These are phyloP conservation scores for Cyclostephanos tholiformis DNA, from an alignment of 108 stramenopile species.

Conservation along the genomic window DNA sequence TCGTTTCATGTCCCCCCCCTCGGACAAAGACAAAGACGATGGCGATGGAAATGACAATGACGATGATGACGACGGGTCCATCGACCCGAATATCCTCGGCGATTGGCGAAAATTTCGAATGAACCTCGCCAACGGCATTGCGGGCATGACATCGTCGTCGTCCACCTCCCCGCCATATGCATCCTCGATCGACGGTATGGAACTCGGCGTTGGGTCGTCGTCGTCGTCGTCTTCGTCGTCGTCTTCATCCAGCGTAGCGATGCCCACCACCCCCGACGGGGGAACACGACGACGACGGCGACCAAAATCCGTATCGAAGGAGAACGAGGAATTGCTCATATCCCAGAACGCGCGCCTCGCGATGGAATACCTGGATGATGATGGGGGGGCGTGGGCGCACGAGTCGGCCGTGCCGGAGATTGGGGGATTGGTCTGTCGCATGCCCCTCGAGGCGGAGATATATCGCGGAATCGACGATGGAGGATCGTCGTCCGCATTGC, in stretches of 20 bases:
- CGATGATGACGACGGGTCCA: slow-evolving; percentile 15
- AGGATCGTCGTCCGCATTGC: slow-evolving; percentile 53
- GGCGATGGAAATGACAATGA: slow-evolving; percentile 6
- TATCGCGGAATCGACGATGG: slow-evolving; percentile 40
- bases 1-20: slow-evolving; percentile 1
- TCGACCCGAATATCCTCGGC: slow-evolving; percentile 12
- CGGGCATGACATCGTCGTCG: slow-evolving; percentile 1
- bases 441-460: slow-evolving; percentile 83
- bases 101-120: slow-evolving; percentile 33
- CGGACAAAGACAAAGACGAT: slow-evolving; percentile 1
- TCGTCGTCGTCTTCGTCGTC: neutral
- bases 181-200: slow-evolving; percentile 32
- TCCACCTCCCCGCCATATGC: neutral
- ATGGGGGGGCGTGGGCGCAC: slow-evolving; percentile 72
- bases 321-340: slow-evolving; percentile 63
- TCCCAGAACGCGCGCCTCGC: slow-evolving; percentile 60
- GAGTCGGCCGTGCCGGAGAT: slow-evolving; percentile 72
- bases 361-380: slow-evolving; percentile 54
- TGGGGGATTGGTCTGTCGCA: slow-evolving; percentile 76
- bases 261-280: neutral
- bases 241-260: neutral
- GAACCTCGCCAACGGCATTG: slow-evolving; percentile 34
- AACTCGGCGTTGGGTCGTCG: neutral
- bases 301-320: slow-evolving; percentile 54
- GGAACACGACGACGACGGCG: slow-evolving; percentile 4